Evolutionary conservation across 163 green algal species (phyloP), one percentile per base, ranked within the genome.

Genomic region (Volvox carteri): DNA sequence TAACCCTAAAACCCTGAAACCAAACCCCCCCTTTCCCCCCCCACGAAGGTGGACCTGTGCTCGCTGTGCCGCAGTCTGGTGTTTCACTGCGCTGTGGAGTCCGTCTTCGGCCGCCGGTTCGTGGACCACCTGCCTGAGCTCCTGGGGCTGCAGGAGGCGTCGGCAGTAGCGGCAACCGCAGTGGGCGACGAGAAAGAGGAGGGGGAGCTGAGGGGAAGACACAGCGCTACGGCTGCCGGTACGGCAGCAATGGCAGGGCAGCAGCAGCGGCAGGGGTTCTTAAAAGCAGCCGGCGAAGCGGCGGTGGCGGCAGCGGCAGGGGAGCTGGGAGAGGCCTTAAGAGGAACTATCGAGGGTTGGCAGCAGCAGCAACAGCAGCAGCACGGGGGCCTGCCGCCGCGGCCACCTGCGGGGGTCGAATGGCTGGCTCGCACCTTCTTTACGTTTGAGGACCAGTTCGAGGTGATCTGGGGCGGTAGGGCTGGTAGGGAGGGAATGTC

Each of bases 41-140:
- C 30, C 42, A 56, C 88, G 6, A 84, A 96, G 94, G 92, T 95
- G 28, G 93, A 96, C 56, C 85, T 96, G 39, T 93, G 92, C 89
- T 39, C 41, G 46, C 73, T 90, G 5, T 76, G 92, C 8, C 90
- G 93, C 35, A 35, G 62, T 1, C 67, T 95, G 30, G 84, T 97
- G n/a, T 96, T 96, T 46, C 54, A 78, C 1, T 78, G 90, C n/a
- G 91, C 87, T 7, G 78, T 93, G 11, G 37, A 89, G 56, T 67
- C 85, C 14, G 30, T 94, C 30, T 94, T 93, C 79, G 93, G 91
- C 0, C n/a, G 60, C 16, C 12, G 4, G 67, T 88, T 88, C 25
- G 37, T 88, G 83, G 37, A 28, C 3, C 44, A 44, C 12, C 21
- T 60, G 68, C 60, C 30, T 4, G 46, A 87, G 48, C 65, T 87